These are phyloP conservation scores for Cladosporium sphaerospermum DNA, from an alignment of 2,329 filamentous ascomycete genomes.

Conservation along the genomic window DNA sequence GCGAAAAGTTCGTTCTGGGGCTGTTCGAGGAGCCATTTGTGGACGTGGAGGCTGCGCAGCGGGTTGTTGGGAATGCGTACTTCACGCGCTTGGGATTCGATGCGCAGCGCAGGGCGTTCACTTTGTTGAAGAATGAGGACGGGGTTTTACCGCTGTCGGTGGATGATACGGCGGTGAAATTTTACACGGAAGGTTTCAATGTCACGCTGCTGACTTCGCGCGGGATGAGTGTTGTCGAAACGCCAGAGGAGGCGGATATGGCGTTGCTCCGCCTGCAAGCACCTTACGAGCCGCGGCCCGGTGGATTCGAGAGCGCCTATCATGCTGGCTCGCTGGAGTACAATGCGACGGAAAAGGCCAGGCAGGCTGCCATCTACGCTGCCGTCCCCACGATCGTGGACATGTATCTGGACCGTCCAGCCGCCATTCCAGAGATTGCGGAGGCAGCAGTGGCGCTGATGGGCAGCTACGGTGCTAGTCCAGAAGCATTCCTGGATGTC, in stretches of 20 bases:
- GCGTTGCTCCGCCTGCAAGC: conserved; percentile 38
- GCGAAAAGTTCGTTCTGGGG: conserved; percentile 47
- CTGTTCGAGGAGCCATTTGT: conserved; percentile 49
- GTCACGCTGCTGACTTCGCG: conserved; percentile 28
- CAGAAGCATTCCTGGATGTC: conserved; percentile 41
- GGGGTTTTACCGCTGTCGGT: conserved; percentile 26
- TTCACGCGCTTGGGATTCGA: conserved; percentile 36
- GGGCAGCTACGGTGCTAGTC: conserved; percentile 37
- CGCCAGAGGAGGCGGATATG: conserved; percentile 36
- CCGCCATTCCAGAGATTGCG: conserved; percentile 38
- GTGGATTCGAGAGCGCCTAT: conserved; percentile 35
- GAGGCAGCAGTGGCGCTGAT: conserved; percentile 35
- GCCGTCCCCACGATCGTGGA: conserved; percentile 40
- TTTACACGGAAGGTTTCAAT: conserved; percentile 34
- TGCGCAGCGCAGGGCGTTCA: conserved; percentile 33
- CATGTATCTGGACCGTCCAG: conserved; percentile 40
- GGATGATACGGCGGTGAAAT: conserved; percentile 20
- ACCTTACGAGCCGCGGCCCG: conserved; percentile 37
- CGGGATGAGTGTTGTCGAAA: conserved; percentile 31
- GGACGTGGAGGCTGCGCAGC: conserved; percentile 37
- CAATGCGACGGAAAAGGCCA: conserved; percentile 34
- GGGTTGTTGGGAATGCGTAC: conserved; percentile 40
- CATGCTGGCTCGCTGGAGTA: conserved; percentile 40
- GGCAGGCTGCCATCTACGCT: conserved; percentile 35
- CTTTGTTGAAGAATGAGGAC: conserved; percentile 33